phyloP scores from a whole-genome alignment of 805 yeast species.

The Saturnispora sanitii region DNA sequence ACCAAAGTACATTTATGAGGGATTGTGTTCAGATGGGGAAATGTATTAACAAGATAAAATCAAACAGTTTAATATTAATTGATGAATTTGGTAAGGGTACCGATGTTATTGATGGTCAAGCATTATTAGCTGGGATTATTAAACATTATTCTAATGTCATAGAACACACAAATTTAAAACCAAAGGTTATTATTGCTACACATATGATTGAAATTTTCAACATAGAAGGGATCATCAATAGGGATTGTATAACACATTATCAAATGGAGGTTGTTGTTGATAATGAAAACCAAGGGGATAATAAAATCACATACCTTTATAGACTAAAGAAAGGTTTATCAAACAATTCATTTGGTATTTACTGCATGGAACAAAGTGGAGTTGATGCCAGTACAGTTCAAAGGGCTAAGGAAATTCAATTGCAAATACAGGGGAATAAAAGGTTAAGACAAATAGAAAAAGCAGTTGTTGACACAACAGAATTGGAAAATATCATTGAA shows the following conservation, averaged over 20 bases:
- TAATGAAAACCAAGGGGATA: slow-evolving; percentile 1
- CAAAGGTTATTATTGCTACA: slow-evolving; percentile 28
- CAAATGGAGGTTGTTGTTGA: slow-evolving; percentile 20
- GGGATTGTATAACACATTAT: slow-evolving; percentile 14
- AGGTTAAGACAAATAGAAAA: no score
- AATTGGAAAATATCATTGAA: neutral
- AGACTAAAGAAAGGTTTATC: slow-evolving; percentile 26
- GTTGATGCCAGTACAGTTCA: slow-evolving; percentile 9
- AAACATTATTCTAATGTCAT: slow-evolving; percentile 17
- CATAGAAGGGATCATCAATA: slow-evolving; percentile 15
- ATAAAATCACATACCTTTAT: slow-evolving; percentile 28
- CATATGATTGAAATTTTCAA: slow-evolving; percentile 36
- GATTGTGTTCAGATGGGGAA: slow-evolving; percentile 31
- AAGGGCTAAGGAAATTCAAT: slow-evolving; percentile 6
- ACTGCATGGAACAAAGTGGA: slow-evolving; percentile 30
- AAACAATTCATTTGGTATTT: slow-evolving; percentile 29
- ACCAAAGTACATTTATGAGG: slow-evolving; percentile 40
- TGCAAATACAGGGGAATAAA: no score
- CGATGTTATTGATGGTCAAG: slow-evolving; percentile 36
- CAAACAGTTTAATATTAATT: slow-evolving; percentile 34
- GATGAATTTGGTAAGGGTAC: slow-evolving; percentile 52
- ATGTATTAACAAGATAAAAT: slow-evolving; percentile 32
- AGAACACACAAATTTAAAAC: slow-evolving; percentile 15
- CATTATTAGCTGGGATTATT: slow-evolving; percentile 33
- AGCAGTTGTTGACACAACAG: no score